These are phyloP conservation scores for Groenewaldozyma salmanticensis DNA, from an alignment of 805 yeast species.

Conservation along the genomic window DNA sequence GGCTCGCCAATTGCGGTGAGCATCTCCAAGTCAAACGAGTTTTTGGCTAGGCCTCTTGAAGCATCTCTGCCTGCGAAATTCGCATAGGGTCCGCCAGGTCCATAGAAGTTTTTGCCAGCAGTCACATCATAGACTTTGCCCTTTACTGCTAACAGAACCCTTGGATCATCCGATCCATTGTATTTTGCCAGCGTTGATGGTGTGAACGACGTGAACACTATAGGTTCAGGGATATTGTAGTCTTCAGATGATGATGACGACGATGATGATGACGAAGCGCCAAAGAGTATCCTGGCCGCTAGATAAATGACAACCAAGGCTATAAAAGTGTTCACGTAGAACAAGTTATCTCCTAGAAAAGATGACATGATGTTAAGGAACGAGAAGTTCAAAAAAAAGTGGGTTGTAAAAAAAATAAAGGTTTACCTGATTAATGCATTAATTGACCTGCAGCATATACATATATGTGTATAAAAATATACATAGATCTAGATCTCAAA, in stretches of 20 bases:
- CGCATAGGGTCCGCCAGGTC: slow-evolving; percentile 92
- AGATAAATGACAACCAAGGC: no score
- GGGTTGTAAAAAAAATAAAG: no score
- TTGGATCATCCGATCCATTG: slow-evolving; percentile 73
- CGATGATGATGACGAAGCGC: no score
- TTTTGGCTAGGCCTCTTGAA: slow-evolving; percentile 80
- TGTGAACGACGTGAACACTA: slow-evolving; percentile 43
- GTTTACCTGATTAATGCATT: neutral
- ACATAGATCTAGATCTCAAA: no score
- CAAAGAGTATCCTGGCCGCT: no score
- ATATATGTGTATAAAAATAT: neutral
- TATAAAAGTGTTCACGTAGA: no score
- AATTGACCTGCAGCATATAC: neutral
- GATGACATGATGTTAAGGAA: no score
- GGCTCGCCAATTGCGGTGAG: slow-evolving; percentile 67
- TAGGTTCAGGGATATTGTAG: slow-evolving; percentile 18
- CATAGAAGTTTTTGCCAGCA: slow-evolving; percentile 74
- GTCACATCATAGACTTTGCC: slow-evolving; percentile 83
- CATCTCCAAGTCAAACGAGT: slow-evolving; percentile 65
- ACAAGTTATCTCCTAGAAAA: no score
- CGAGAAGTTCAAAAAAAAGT: no score
- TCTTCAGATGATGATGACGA: slow-evolving; percentile 1
- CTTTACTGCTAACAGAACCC: slow-evolving; percentile 76
- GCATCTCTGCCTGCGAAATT: slow-evolving; percentile 97
- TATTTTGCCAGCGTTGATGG: slow-evolving; percentile 63